These are phyloP conservation scores for Batkoa obscura DNA, from an alignment of 371 early-diverging fungal species.

Conservation along the genomic window DNA sequence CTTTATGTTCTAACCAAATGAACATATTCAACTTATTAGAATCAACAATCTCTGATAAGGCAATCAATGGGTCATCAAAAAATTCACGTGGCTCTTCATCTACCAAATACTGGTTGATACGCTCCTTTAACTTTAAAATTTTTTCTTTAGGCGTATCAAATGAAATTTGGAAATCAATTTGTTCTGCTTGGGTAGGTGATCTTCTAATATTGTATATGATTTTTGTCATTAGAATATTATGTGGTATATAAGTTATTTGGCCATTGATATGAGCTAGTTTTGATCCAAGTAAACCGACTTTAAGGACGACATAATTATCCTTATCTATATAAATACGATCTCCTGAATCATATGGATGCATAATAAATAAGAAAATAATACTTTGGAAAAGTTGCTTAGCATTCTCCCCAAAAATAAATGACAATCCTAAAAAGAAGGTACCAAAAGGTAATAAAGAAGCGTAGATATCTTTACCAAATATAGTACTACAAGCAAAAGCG, in stretches of 20 bases:
- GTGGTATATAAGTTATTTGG: conserved; percentile 52
- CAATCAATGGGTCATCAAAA: conserved; percentile 32
- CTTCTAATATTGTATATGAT: conserved; percentile 58
- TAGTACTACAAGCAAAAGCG: background rate
- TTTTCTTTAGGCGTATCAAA: conserved; percentile 40
- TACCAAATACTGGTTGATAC: conserved; percentile 34
- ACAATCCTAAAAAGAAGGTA: conserved; percentile 30
- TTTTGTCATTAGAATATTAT: conserved; percentile 36
- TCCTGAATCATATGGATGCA: conserved; percentile 20
- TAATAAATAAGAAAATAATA: conserved; percentile 35
- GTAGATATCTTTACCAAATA: background rate
- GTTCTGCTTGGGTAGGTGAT: conserved; percentile 41
- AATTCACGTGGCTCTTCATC: conserved; percentile 38
- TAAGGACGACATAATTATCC: conserved; percentile 17
- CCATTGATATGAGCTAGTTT: conserved; percentile 44
- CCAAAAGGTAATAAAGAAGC: conserved; percentile 12
- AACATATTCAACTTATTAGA: conserved; percentile 30
- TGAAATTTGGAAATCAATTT: conserved; percentile 31
- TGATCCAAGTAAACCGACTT: conserved; percentile 17
- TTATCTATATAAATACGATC: conserved; percentile 17
- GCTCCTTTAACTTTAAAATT: conserved; percentile 24
- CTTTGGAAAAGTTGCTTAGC: conserved; percentile 33
- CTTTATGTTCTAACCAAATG: conserved; percentile 41
- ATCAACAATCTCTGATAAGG: conserved; percentile 25
- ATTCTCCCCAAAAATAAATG: conserved; percentile 40